Base-by-base conservation (phyloP, 305 asterid genomes). In the Solanum hybrid region DNA sequence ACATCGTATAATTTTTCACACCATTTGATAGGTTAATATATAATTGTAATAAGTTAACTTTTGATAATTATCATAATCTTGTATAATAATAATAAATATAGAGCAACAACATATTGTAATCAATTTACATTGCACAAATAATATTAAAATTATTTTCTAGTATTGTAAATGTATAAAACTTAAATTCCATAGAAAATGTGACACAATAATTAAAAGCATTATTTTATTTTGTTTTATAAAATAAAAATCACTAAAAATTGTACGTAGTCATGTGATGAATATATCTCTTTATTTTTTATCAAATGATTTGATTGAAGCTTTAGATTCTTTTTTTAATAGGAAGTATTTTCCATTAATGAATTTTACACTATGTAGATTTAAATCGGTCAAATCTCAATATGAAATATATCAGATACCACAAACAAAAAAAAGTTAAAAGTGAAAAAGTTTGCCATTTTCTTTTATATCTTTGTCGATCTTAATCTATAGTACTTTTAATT, bases 381-480 rank as follows among this genome's bases (percentile, higher is more conserved):
- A 13, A 27, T 14, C 20, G 16, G 0, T 75, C 3, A 8, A 75
- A 0, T 1, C 1, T 7, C 4, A 75, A 16, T 75, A 29, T 0
- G 0, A 75, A 73, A 75, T 29, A 75, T 14, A 75, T 0, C 3
- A 31, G 0, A 75, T 6, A 4, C 1, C 3, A 4, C 8, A 73
- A 75, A 16, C 1, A 2, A 14, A 51, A 6, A 12, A 13, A 75
- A 14, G 22, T 40, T 40, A 17, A 17, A 82, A 42, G 72, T 82
- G 17, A n/a, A 17, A 81, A 46, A 82, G 38, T 46, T 80, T 80
- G 14, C 36, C 16, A 26, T 34, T 46, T 27, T 37, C 51, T 40
- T 82, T 29, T 82, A 42, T 82, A 82, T 82, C 87, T 26, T 29
- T 81, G 69, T 40, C 24, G 16, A 81, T 81, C 86, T 81, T 80